Base-by-base conservation (phyloP, 768 basidiomycete genomes). In the Boletus vinaceobasis region DNA sequence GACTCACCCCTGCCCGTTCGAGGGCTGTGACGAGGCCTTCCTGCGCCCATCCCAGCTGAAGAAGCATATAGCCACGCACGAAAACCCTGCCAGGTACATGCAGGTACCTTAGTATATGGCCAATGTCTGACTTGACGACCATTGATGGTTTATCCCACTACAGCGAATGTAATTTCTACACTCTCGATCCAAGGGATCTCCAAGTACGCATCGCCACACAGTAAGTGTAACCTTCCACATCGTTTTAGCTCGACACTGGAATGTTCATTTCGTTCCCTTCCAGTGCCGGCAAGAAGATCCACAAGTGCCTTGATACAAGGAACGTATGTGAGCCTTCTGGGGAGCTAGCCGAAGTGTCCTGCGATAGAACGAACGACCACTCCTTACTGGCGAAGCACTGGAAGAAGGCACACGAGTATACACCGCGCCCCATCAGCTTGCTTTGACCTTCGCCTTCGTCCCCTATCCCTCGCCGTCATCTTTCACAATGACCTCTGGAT, bases 381-480 rank as follows among this genome's bases (percentile, higher is more conserved):
- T 56, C 60, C 4, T n/a, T 58, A 2, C 36, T 67, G 3, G 58
- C 54, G 17, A 64, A 49, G 31, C 63, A 66, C 26, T 53, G 63
- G 1, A 55, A 17, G 17, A 37, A 15, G 5, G 7, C 1, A 0
- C 65, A 67, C 13, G 50, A 42, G 1, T 60, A 66, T 40, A 43
- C 44, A 17, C 63, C 66, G 1, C 50, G 15, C 14, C 36, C n/a
- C 23, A 21, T 27, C 19, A 11, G 19, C 33, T 5, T 4, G 7
- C 4, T n/a, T 1, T 1, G 2, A 8, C 5, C 27, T 10, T 23
- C 3, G 4, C 11, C 15, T 23, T 51, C 7, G 0, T 51, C 27
- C 4, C 10, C 19, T 50, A 21, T 2, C 2, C 3, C 19, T 7
- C 1, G 7, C 35, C 35, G 4, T n/a, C 48, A 4, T n/a, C 23